Evolutionary conservation across 2,329 filamentous ascomycete genomes (phyloP), one percentile per base, ranked within the genome.

Genomic region (Xylariaceae sp.): DNA sequence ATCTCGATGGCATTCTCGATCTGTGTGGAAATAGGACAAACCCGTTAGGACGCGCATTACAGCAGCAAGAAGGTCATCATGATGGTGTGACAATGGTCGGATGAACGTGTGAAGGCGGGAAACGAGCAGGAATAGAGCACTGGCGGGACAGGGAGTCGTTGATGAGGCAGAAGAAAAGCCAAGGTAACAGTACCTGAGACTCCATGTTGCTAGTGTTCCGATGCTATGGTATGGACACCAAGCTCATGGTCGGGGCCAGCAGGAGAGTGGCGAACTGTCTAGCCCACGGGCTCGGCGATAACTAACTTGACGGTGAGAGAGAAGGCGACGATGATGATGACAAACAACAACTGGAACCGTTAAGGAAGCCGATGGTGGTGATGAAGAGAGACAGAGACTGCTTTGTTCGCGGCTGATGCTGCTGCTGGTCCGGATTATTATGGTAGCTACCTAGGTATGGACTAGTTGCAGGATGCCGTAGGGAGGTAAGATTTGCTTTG

Each of bases 1-100:
- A 97, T 95, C 75, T 94, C 86, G 78, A 97, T 94, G 76, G 94
- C 94, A 78, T 90, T 93, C 78, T 94, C 89, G 75, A 97, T 87
- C 90, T 97, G 71, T 52, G 51, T 56, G 37, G 13, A 52, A 48
- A 48, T 23, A 54, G 57, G 53, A 53, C 48, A 53, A 61, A 15
- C 15, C 30, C 37, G 63, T 67, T 23, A 68, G 63, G 52, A 61
- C 11, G 3, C 48, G 52, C 35, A 6, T 41, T n/a, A 17, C 7
- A 44, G 53, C 17, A 10, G 17, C 35, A 35, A 11, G 35, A 49
- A 30, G 8, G 23, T 15, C 11, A 55, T 51, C 66, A 65, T 67
- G 56, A 61, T 62, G 57, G 59, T 9, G 37, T 13, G n/a, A 39
- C 17, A 10, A 23, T 44, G 11, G 11, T 55, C 7, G 49, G 59